Percentiles rank a stretch among this genome's conserved stretches.
phyloP scores from a whole-genome alignment of 805 yeast genomes.

The Starmerella vitae region DNA sequence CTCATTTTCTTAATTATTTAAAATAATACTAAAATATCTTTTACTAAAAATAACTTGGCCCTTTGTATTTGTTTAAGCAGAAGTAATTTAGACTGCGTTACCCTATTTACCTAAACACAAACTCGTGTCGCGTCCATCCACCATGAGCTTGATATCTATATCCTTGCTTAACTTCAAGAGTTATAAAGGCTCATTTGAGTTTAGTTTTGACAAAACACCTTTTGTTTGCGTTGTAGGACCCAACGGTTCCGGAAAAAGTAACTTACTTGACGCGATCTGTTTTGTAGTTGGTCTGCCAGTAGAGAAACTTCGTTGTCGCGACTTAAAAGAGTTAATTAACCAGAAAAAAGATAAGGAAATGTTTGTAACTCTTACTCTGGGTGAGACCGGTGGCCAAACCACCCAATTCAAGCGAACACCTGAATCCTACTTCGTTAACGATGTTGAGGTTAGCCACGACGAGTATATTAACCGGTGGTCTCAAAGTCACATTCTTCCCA shows the following conservation, averaged over 20 bases:
- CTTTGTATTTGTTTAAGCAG: too few relatives aligned
- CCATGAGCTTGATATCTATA: background rate
- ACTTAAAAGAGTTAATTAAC: constrained; percentile 64
- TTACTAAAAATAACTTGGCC: too few relatives aligned
- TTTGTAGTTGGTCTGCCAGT: constrained; percentile 82
- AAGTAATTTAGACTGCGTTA: too few relatives aligned
- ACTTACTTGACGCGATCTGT: constrained; percentile 94
- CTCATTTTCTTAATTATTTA: too few relatives aligned
- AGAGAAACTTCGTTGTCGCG: constrained; percentile 58
- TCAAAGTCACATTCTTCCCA: constrained; percentile 66
- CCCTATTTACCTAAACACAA: too few relatives aligned
- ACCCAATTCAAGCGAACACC: constrained; percentile 13
- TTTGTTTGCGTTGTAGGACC: constrained; percentile 94
- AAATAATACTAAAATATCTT: too few relatives aligned
- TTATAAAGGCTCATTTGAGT: constrained; percentile 57
- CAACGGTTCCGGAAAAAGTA: constrained; percentile 96
- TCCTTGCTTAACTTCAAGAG: constrained; percentile 61
- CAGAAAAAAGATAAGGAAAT: constrained; percentile 27
- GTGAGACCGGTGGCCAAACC: background rate
- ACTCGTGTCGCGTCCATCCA: background rate
- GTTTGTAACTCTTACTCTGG: constrained; percentile 13
- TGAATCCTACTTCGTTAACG: constrained; percentile 11
- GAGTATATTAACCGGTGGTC: constrained; percentile 57
- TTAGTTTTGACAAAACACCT: constrained; percentile 56
- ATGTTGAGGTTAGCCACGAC: constrained; percentile 3